Percentiles rank a stretch among this genome's conserved stretches.
Evolutionary conservation across 192 early-diverging fungal genomes (phyloP).

Genomic region (Backusella macrospora): DNA sequence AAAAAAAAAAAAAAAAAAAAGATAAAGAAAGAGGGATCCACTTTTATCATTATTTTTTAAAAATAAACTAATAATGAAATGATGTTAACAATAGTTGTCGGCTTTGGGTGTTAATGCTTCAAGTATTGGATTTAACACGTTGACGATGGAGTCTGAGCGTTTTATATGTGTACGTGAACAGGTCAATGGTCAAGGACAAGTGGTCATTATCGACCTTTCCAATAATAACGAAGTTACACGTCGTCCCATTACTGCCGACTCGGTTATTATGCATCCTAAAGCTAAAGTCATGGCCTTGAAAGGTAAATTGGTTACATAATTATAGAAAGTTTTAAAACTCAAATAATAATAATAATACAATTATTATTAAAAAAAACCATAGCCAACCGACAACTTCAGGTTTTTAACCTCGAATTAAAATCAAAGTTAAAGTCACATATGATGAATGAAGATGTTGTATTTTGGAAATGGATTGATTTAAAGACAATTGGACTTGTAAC

Average conservation of each 20-base stretch:
- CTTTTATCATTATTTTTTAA: too few species aligned
- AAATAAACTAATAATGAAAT: background rate
- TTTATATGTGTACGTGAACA: slow-evolving; percentile 97
- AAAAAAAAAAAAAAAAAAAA: background rate
- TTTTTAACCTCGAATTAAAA: slow-evolving; percentile 97
- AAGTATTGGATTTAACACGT: slow-evolving; percentile 95
- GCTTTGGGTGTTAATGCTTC: slow-evolving; percentile 87
- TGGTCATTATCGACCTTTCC: slow-evolving; percentile 93
- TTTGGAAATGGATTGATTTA: slow-evolving; percentile 94
- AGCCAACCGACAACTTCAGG: slow-evolving; percentile 90
- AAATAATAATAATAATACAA: background rate
- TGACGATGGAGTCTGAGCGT: slow-evolving; percentile 98
- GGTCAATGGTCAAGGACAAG: slow-evolving; percentile 82
- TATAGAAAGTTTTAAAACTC: background rate
- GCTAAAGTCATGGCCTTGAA: slow-evolving; percentile 95
- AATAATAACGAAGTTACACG: slow-evolving; percentile 82
- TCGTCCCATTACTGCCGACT: slow-evolving; percentile 95
- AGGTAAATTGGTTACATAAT: slow-evolving; percentile 49
- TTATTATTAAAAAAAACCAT: background rate
- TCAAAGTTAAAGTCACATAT: slow-evolving; percentile 91
- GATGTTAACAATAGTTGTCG: slow-evolving; percentile 67
- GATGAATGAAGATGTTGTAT: slow-evolving; percentile 92
- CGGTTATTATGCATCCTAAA: slow-evolving; percentile 97
- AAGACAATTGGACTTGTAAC: slow-evolving; percentile 90
- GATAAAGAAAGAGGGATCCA: background rate